phyloP scores from a whole-genome alignment of 1,139 yeast genomes.

The Starmera stellimalicola region DNA sequence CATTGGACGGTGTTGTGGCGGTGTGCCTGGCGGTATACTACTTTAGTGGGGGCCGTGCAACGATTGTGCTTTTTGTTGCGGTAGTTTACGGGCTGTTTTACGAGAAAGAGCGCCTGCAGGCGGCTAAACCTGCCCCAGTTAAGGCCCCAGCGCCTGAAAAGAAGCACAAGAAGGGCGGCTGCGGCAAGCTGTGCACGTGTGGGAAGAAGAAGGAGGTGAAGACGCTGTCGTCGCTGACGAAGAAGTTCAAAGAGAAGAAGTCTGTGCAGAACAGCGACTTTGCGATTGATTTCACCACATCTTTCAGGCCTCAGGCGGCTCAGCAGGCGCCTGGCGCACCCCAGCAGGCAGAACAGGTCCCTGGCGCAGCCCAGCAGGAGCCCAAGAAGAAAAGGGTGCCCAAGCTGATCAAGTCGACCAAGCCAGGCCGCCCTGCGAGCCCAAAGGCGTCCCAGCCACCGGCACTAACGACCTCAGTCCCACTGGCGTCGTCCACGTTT shows the following conservation, averaged over 20 bases:
- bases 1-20: too few species aligned
- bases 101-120: constrained; percentile 4
- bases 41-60: constrained; percentile 26
- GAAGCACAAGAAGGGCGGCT: constrained; percentile 19
- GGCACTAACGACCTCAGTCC: constrained; percentile 23
- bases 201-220: constrained; percentile 16
- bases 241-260: constrained; percentile 12
- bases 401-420: constrained; percentile 17
- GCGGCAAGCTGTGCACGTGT: constrained; percentile 21
- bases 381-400: constrained; percentile 17
- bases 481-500: constrained; percentile 25
- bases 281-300: constrained; percentile 34
- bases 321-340: constrained; percentile 9
- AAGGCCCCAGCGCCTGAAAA: constrained; percentile 3
- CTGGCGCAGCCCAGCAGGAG: constrained; percentile 7
- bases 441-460: constrained; percentile 10
- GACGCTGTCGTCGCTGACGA: constrained; percentile 14
- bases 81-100: constrained; percentile 20
- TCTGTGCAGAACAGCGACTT: constrained; percentile 8
- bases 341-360: constrained; percentile 15
- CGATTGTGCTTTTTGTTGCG: constrained; percentile 21
- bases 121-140: constrained; percentile 1
- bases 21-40: constrained; percentile 4
- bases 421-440: too few species aligned
- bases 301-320: constrained; percentile 15